Evolutionary conservation across 2,329 filamentous ascomycete genomes (phyloP).

Genomic region (Neonectria coccinea): DNA sequence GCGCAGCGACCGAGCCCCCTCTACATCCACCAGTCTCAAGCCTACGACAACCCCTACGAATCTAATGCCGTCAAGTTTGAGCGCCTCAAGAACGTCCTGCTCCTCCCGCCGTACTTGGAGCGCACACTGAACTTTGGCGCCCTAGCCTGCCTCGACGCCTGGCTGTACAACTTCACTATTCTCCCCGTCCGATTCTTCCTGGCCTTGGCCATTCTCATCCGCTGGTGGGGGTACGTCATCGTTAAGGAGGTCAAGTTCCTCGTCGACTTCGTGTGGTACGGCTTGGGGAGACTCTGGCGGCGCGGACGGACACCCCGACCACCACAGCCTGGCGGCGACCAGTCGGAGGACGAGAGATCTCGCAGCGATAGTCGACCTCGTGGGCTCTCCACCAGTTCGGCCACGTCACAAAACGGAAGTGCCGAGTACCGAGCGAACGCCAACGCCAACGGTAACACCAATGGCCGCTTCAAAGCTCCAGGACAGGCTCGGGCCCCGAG

Average conservation of each 20-base stretch:
- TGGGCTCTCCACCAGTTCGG: slow-evolving; percentile 39
- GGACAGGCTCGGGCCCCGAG: slow-evolving; percentile 41
- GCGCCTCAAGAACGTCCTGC: slow-evolving; percentile 87
- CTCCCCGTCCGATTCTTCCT: slow-evolving; percentile 88
- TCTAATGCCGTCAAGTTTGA: slow-evolving; percentile 93
- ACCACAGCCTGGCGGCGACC: slow-evolving; percentile 49
- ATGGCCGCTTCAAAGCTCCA: slow-evolving; percentile 33
- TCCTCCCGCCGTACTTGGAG: slow-evolving; percentile 85
- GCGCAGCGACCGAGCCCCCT: slow-evolving; percentile 71
- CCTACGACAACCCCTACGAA: slow-evolving; percentile 80
- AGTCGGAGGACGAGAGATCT: slow-evolving; percentile 54
- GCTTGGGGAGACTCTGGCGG: slow-evolving; percentile 82
- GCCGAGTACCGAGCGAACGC: slow-evolving; percentile 26
- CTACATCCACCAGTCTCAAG: slow-evolving; percentile 72
- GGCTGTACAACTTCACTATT: slow-evolving; percentile 97
- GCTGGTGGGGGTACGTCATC: slow-evolving; percentile 82
- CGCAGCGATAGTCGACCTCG: slow-evolving; percentile 54
- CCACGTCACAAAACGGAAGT: slow-evolving; percentile 20
- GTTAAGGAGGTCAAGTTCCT: slow-evolving; percentile 79
- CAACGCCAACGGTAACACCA: slow-evolving; percentile 11
- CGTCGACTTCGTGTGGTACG: slow-evolving; percentile 80
- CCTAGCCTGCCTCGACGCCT: slow-evolving; percentile 92
- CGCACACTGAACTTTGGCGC: slow-evolving; percentile 88
- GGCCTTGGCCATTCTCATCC: slow-evolving; percentile 78
- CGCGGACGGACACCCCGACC: slow-evolving; percentile 61